Conservation (phyloP, 1,139 yeast genomes). For the Scheffersomyces illinoinensis region DNA sequence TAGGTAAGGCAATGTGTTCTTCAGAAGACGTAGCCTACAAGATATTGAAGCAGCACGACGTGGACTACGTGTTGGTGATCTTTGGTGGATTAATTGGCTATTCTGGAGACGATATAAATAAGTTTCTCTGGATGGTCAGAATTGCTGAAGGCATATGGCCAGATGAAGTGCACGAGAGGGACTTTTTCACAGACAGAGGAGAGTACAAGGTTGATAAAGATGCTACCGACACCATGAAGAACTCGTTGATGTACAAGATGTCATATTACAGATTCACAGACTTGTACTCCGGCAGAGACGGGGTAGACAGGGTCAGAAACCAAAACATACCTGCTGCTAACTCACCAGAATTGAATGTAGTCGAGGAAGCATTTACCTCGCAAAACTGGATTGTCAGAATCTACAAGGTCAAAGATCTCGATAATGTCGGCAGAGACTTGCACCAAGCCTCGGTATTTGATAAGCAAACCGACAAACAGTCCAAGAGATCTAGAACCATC, state of each 20-base stretch:
- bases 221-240: slow-evolving; percentile 83
- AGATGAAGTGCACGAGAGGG: slow-evolving; percentile 85
- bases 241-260: slow-evolving; percentile 94
- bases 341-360: slow-evolving; percentile 65
- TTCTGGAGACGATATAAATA: slow-evolving; percentile 96
- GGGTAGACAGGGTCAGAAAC: slow-evolving; percentile 83
- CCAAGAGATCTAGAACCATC: slow-evolving; percentile 43
- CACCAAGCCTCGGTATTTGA: slow-evolving; percentile 50
- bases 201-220: slow-evolving; percentile 83
- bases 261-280: slow-evolving; percentile 86
- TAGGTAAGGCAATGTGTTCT: slow-evolving; percentile 96
- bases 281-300: slow-evolving; percentile 66
- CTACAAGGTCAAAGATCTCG: slow-evolving; percentile 88
- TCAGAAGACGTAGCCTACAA: slow-evolving; percentile 86
- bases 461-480: slow-evolving; percentile 23
- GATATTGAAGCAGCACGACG: slow-evolving; percentile 87
- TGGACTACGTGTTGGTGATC: slow-evolving; percentile 88
- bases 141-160: slow-evolving; percentile 99
- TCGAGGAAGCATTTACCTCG: slow-evolving; percentile 93
- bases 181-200: slow-evolving; percentile 80
- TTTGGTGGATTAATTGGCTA: slow-evolving; percentile 95
- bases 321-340: slow-evolving; percentile 65
- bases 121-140: slow-evolving; percentile 98
- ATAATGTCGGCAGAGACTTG: slow-evolving; percentile 80
- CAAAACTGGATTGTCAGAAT: slow-evolving; percentile 97